Base-by-base conservation (phyloP, 164 flowering plant species). In the Stephania yunnanensis region DNA sequence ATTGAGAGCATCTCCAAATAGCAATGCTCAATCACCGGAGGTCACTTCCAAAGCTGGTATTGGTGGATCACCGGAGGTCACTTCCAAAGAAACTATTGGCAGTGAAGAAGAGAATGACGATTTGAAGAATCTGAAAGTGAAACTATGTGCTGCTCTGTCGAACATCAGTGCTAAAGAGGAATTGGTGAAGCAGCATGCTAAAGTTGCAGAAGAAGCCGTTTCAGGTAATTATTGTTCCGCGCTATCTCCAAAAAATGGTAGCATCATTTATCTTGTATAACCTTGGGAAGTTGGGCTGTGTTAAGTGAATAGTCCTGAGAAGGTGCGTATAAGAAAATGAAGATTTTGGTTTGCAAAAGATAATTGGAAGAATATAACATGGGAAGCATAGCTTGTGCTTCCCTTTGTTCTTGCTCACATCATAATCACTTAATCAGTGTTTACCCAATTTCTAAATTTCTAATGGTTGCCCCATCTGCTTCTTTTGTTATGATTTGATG, bases 151-250 rank as follows among this genome's bases (percentile, higher is more conserved):
- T 80, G 97, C 97, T 72, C 89, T 90, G 75, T 78, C 82, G 45
- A 89, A 88, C 78, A 86, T 89, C 66, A 88, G 86, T 74, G 97
- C 91, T 17, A 87, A 89, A 79, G 90, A 89, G 75, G 90, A 87
- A 72, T 74, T 87, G 74, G 90, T 87, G n/a, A 86, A 85, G 79
- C 92, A 89, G 75, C 89, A 89, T 80, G 83, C 86, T n/a, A 87
- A 82, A 80, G 92, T 89, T 80, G 90, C 92, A 55, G 92, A 89
- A 79, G 92, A 89, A 81, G 92, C 92, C 69, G 87, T 89, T 52
- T 77, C 87, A 77, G 92, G 92, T 89, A 79, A 20, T 53, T 66
- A 71, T 66, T 22, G 10, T 65, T 64, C n/a, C 46, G 29, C 31
- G 22, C 4, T 65, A 22, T 31, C 22, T 61, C n/a, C 29, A 22